Base-by-base conservation (phyloP, 805 yeast genomes). In the Lipomyces sp. region DNA sequence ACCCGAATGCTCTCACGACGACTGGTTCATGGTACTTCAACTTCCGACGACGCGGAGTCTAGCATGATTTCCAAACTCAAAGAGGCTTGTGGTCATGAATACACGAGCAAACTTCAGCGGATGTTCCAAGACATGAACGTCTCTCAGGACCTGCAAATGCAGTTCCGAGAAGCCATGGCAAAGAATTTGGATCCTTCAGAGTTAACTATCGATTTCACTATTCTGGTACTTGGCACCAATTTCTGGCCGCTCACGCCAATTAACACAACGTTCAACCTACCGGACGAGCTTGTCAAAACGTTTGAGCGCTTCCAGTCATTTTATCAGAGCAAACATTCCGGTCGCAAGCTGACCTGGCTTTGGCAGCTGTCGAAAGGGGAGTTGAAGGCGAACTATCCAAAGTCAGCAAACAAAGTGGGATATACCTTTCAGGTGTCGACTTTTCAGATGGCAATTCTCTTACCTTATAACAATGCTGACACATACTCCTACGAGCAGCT, bases 351-450 rank as follows among this genome's bases (percentile, higher is more conserved):
- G 73, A 90, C 90, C 75, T 95, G 99, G 99, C 84, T 94, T 66
- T 95, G 98, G 98, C 89, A 92, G 73, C 86, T 91, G 75, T 91
- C 96, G 57, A 89, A 94, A 77, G 95, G 96, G 67, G 99, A 95
- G 77, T 79, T 95, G 64, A 90, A 88, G 77, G 97, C 96, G 10
- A 90, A 91, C 75, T 83, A 92, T 69, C 85, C 94, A 4, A 88
- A 88, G 72, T 87, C 89, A 48, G 89, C 93, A 3, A 92, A 97
- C 58, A 90, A 89, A 74, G 81, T 83, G 30, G 72, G 71, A 5
- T 78, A 78, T 63, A 75, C 77, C 4, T 89, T 96, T 75, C 89
- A 90, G 2, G 92, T 92, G 54, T 89, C 97, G 4, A 83, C 91
- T 64, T 90, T 87, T 71, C 99, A 95, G 78, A 87, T 93, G 84